Evolutionary conservation across 768 basidiomycete genomes (phyloP).

Genomic region (Pleurotus salmoneostramineus): DNA sequence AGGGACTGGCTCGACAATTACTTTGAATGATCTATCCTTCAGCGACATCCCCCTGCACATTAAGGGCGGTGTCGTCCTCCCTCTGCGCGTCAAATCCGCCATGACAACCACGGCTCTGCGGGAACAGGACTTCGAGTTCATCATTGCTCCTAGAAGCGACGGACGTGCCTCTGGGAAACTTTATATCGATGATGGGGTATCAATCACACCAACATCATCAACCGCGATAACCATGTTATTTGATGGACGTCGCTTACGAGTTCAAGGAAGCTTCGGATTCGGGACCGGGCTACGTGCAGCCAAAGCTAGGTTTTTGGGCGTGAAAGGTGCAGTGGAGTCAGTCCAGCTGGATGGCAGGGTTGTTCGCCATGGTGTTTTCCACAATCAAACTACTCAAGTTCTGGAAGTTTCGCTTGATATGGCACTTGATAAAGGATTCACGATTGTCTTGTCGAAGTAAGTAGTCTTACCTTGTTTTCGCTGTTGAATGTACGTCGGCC

Average conservation of each 20-base stretch:
- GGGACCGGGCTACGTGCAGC: slow-evolving; percentile 31
- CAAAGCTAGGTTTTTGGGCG: slow-evolving; percentile 34
- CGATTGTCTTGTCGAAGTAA: not conserved
- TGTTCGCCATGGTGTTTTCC: slow-evolving; percentile 20
- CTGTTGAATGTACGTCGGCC: no score
- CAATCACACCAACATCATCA: slow-evolving; percentile 27
- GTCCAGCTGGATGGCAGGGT: slow-evolving; percentile 25
- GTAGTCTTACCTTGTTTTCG: no score
- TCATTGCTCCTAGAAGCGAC: slow-evolving; percentile 52
- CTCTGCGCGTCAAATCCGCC: slow-evolving; percentile 47
- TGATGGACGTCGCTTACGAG: slow-evolving; percentile 22
- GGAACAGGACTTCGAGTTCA: slow-evolving; percentile 52
- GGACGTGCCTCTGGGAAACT: slow-evolving; percentile 49
- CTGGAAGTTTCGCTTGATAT: slow-evolving; percentile 37
- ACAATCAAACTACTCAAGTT: slow-evolving; percentile 35
- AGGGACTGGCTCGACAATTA: slow-evolving; percentile 42
- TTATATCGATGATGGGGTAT: slow-evolving; percentile 66
- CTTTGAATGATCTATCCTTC: slow-evolving; percentile 43
- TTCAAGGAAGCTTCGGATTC: slow-evolving; percentile 34
- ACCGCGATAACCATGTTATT: slow-evolving; percentile 32
- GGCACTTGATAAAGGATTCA: slow-evolving; percentile 31
- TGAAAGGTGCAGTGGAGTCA: slow-evolving; percentile 12
- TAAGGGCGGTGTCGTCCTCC: slow-evolving; percentile 54
- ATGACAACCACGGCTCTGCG: slow-evolving; percentile 61
- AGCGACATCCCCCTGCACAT: slow-evolving; percentile 63